phyloP scores from a whole-genome alignment of 768 basidiomycete species.

The Pleurotus pulmonarius region DNA sequence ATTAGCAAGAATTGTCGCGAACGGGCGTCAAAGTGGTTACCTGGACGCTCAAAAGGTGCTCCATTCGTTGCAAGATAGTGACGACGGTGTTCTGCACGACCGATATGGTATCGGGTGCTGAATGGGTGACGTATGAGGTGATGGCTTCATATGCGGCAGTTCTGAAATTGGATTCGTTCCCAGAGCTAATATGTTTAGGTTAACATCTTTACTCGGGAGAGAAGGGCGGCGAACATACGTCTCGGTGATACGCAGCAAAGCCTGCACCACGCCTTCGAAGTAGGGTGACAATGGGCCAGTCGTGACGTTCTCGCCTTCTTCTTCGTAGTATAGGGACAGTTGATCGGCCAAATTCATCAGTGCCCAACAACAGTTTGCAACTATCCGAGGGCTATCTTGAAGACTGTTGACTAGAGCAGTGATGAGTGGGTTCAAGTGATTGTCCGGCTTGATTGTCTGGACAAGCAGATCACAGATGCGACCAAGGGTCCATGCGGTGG shows the following conservation, averaged over 20 bases:
- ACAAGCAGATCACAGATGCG: conserved; percentile 91
- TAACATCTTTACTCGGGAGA: conserved; percentile 10
- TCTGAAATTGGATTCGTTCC: conserved; percentile 89
- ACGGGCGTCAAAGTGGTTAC: conserved; percentile 32
- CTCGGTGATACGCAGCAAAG: conserved; percentile 83
- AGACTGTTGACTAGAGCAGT: conserved; percentile 81
- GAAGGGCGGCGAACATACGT: conserved; percentile 45
- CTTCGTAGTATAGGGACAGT: conserved; percentile 63
- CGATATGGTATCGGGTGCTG: conserved; percentile 72
- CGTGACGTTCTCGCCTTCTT: conserved; percentile 49
- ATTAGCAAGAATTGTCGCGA: not conserved
- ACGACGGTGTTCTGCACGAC: conserved; percentile 82
- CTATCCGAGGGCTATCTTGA: conserved; percentile 77
- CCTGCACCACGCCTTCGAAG: conserved; percentile 82
- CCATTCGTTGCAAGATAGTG: conserved; percentile 85
- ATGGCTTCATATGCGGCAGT: conserved; percentile 97
- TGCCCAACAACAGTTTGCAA: conserved; percentile 94
- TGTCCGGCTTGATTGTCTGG: conserved; percentile 81
- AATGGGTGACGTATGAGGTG: conserved; percentile 78
- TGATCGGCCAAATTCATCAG: conserved; percentile 95
- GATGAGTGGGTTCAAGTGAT: conserved; percentile 81
- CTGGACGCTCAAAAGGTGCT: conserved; percentile 81
- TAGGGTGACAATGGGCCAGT: conserved; percentile 80
- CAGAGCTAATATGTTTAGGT: conserved; percentile 39
- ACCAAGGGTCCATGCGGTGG: conserved; percentile 96